Evolutionary conservation across 441 rosid genomes (phyloP), one percentile per base, ranked within the genome.

Genomic region (Jatropha podagrica): DNA sequence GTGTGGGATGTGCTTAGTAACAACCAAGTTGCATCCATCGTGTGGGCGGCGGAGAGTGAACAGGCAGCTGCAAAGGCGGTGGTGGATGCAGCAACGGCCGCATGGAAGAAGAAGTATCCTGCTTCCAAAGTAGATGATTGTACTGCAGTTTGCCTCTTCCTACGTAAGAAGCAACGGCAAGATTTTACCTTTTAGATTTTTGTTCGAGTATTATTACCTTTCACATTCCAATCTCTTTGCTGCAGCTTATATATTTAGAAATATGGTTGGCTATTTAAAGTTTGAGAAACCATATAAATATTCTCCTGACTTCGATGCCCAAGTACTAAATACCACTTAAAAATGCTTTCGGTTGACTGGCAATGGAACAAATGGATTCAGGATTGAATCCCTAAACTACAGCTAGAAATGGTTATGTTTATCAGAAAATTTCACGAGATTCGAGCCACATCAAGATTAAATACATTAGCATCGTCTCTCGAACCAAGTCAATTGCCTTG

Each of bases 1-100:
- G 89, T 92, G 46, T 92, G 95, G 92, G 97, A 94, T 86, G 97
- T 90, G 69, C 91, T 94, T 48, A 85, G 85, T 62, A 92, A 91
- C 79, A 74, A 81, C 18, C 83, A 94, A 80, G 95, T 90, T 20
- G 87, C 82, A 0, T 71, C 84, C 14, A 83, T 86, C n/a, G 94
- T 86, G 46, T 51, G 80, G 85, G 77, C 79, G 11, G 88, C 92
- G 0, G 85, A 68, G 38, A 80, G 44, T 18, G 89, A 86, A 52
- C 73, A 75, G 66, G 84, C 63, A 15, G 94, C 90, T 0, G 92
- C 96, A 0, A 86, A 81, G 68, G 87, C 90, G 0, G 85, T 92
- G 76, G 86, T 89, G 27, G 90, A 92, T 67, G 92, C 88, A 26
- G 97, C 98, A 4, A 79, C 65, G 1, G 81, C 81, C 3, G 76